phyloP scores from a whole-genome alignment of 495 filamentous ascomycete species.

The Daldinia grandis region DNA sequence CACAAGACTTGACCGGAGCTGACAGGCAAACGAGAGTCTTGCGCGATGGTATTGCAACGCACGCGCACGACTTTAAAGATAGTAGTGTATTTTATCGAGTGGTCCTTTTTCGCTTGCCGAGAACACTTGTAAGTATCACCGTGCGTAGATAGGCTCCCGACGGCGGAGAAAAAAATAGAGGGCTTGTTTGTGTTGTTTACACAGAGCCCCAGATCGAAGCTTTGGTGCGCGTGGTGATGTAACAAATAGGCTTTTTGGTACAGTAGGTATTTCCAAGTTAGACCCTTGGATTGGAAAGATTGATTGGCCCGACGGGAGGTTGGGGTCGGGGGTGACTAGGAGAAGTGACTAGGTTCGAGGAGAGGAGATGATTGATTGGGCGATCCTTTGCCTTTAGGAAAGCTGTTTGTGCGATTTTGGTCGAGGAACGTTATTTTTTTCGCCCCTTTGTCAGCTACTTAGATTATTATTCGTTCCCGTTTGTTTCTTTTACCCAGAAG shows the following conservation, averaged over 20 bases:
- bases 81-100: constrained; percentile 15
- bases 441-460: constrained; percentile 20
- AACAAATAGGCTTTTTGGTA: constrained; percentile 46
- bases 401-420: constrained; percentile 40
- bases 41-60: constrained; percentile 40
- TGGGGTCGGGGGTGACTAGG: constrained; percentile 28
- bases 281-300: constrained; percentile 43
- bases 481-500: constrained; percentile 24
- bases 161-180: constrained; percentile 39
- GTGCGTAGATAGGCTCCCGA: constrained; percentile 30
- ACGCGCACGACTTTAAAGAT: constrained; percentile 25
- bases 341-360: constrained; percentile 17
- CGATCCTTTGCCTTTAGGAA: constrained; percentile 8
- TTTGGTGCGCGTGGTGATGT: constrained; percentile 47
- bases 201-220: constrained; percentile 34
- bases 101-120: constrained; percentile 30
- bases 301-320: constrained; percentile 39
- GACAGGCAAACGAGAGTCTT: constrained; percentile 32
- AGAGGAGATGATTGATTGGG: constrained; percentile 34
- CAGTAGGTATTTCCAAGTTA: constrained; percentile 36
- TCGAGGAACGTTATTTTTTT: constrained; percentile 30
- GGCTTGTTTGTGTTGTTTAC: constrained; percentile 42
- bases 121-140: constrained; percentile 27
- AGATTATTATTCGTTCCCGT: constrained; percentile 34
- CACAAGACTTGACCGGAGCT: constrained; percentile 15